Percentiles rank a stretch among this genome's conserved stretches.
phyloP scores from a whole-genome alignment of 2,329 filamentous ascomycete genomes.

The Whalleya microplaca region DNA sequence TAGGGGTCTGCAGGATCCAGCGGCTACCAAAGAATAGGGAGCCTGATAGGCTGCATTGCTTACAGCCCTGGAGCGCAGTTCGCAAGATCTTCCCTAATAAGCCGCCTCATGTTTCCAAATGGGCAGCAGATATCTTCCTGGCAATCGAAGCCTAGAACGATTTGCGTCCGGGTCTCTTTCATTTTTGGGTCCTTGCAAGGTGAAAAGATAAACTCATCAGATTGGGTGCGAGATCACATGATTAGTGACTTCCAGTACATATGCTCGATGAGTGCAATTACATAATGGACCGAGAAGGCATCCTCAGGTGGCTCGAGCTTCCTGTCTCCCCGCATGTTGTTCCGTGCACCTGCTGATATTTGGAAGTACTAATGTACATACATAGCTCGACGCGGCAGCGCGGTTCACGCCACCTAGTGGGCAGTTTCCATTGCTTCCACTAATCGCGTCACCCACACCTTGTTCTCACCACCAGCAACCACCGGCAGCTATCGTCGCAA shows the following conservation, averaged over 20 bases:
- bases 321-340: not conserved
- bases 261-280: not conserved
- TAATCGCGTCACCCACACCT: slow-evolving; percentile 25
- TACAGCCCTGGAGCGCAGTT: too few species aligned
- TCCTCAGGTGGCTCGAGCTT: slow-evolving; percentile 15
- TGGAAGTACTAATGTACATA: not conserved
- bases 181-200: too few species aligned
- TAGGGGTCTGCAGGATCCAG: too few species aligned
- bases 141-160: too few species aligned
- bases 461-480: slow-evolving; percentile 2
- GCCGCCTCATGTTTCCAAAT: too few species aligned
- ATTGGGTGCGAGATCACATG: too few species aligned
- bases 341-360: not conserved
- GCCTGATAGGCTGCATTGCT: too few species aligned
- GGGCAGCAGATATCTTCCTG: too few species aligned
- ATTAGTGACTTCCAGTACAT: not conserved
- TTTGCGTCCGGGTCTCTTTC: too few species aligned
- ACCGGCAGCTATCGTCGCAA: slow-evolving; percentile 7
- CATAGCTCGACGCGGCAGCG: slow-evolving; percentile 17
- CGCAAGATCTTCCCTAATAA: too few species aligned
- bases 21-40: too few species aligned
- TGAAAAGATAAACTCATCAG: too few species aligned
- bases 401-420: slow-evolving; percentile 19
- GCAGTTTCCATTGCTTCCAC: slow-evolving; percentile 22
- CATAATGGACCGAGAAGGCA: not conserved